Percentiles rank a stretch among this genome's conserved stretches.
phyloP scores from a whole-genome alignment of 192 early-diverging fungal species.

The Cetraspora pellucida region DNA sequence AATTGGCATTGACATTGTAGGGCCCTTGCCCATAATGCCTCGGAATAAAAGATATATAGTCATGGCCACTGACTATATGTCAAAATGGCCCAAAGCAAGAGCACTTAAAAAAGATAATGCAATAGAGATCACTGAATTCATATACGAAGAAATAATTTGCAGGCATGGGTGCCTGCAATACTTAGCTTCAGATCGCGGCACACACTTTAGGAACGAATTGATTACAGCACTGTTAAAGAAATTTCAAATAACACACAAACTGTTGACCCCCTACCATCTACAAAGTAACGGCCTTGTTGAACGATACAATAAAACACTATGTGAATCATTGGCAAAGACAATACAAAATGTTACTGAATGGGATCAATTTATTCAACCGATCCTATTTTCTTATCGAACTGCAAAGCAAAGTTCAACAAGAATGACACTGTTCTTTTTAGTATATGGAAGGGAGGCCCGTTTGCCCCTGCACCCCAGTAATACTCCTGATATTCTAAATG shows the following conservation, averaged over 20 bases:
- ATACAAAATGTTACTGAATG: not conserved
- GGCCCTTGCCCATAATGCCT: constrained; percentile 2
- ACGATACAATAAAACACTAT: too few relatives aligned
- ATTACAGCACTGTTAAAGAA: not conserved
- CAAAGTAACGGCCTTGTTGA: not conserved
- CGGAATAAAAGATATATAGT: too few relatives aligned
- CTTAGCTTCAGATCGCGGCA: constrained; percentile 32
- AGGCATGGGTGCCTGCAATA: constrained; percentile 36
- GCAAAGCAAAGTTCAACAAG: not conserved
- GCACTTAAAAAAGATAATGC: constrained; percentile 32
- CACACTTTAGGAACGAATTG: constrained; percentile 33
- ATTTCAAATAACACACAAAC: not conserved
- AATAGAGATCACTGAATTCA: constrained; percentile 16
- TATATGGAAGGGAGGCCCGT: not conserved
- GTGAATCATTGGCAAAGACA: too few relatives aligned
- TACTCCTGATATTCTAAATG: too few relatives aligned
- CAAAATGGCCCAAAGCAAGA: constrained; percentile 37
- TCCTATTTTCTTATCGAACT: constrained; percentile 4
- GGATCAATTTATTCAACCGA: not conserved
- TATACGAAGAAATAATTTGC: too few relatives aligned
- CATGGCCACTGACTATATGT: constrained; percentile 40
- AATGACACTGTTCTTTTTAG: not conserved
- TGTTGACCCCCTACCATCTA: not conserved
- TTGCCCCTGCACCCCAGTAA: too few relatives aligned
- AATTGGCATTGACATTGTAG: constrained; percentile 4